Conservation (phyloP, 305 asterid genomes). For the Fraxinus ornus region DNA sequence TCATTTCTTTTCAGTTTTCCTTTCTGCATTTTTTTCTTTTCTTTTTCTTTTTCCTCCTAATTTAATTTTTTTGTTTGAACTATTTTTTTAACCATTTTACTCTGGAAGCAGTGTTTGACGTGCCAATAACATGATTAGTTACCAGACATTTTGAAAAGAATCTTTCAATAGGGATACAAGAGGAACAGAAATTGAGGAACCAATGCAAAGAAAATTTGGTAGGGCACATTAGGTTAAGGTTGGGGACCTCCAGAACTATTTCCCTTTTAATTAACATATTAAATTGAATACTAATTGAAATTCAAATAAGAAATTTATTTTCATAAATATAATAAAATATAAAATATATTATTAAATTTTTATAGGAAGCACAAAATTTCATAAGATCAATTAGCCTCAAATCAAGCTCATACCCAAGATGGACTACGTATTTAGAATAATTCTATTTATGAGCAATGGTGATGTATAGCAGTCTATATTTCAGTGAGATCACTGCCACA, state of each 20-base stretch:
- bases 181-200: not conserved
- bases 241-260: not conserved
- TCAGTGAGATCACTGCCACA: not conserved
- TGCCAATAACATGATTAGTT: not conserved
- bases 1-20: not conserved
- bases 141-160: not conserved
- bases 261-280: conserved; percentile 1
- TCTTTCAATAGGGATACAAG: not conserved
- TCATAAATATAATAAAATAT: not conserved
- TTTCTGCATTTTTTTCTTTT: not conserved
- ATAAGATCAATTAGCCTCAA: not conserved
- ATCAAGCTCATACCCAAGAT: not conserved
- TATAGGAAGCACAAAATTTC: conserved; percentile 3
- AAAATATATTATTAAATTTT: not conserved
- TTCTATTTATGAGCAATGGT: not conserved
- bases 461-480: not conserved
- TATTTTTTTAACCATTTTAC: not conserved
- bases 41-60: not conserved
- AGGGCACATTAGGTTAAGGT: not conserved
- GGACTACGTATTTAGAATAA: not conserved
- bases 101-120: not conserved
- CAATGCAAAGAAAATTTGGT: not conserved
- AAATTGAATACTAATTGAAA: not conserved
- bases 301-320: conserved; percentile 8
- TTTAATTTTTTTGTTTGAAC: not conserved